These are phyloP conservation scores for Trichoderma sp. DNA, from an alignment of 2,329 filamentous ascomycete species.

Conservation along the genomic window DNA sequence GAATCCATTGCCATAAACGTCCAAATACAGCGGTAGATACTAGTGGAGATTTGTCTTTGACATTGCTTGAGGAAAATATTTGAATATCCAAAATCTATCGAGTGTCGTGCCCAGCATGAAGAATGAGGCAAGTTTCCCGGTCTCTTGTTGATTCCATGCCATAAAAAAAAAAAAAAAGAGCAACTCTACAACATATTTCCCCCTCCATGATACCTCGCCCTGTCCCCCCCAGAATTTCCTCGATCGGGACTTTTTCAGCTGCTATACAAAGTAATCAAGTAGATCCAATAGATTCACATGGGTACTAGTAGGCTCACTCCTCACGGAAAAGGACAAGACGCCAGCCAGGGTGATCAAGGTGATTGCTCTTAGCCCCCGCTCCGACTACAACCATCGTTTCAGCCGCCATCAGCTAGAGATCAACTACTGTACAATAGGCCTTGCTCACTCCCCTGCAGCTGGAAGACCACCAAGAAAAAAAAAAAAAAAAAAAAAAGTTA, in stretches of 20 bases:
- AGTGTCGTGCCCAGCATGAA: not conserved
- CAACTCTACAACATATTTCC: not conserved
- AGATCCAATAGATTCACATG: not conserved
- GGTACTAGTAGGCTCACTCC: not conserved
- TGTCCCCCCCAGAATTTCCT: not conserved
- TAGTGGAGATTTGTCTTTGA: not conserved
- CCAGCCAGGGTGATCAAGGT: not conserved
- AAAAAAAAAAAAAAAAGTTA: not conserved
- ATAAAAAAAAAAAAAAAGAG: not conserved
- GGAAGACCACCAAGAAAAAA: not conserved
- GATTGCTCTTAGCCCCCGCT: not conserved
- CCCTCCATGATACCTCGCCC: not conserved
- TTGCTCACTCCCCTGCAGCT: not conserved
- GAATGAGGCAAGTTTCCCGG: not conserved
- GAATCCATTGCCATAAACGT: too few relatives aligned
- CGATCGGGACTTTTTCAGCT: not conserved
- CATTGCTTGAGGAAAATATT: not conserved
- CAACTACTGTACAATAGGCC: not conserved
- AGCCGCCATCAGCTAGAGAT: not conserved
- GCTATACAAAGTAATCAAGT: not conserved
- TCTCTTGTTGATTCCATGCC: not conserved
- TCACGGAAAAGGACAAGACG: not conserved
- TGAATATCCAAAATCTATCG: not conserved
- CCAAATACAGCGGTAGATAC: too few relatives aligned
- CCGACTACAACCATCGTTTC: not conserved